Evolutionary conservation across 1,139 yeast species (phyloP).

Genomic region (Dujonia santamariae): DNA sequence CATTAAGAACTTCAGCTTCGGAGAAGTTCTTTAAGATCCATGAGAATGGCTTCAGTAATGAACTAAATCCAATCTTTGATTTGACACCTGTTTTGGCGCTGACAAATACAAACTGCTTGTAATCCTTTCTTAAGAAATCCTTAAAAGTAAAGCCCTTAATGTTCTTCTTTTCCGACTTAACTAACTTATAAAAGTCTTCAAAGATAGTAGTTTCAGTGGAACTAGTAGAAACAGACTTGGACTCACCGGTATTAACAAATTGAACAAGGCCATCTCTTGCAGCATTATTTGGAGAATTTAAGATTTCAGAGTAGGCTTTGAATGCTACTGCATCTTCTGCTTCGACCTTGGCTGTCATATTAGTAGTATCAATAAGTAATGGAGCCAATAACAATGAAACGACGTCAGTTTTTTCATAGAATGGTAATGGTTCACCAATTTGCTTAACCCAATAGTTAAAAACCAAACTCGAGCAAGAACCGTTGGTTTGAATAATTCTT

Average conservation of each 20-base stretch:
- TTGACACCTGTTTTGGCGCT: conserved; percentile 18
- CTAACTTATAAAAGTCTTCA: conserved; percentile 28
- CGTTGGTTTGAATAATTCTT: conserved; percentile 56
- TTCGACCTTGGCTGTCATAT: conserved; percentile 58
- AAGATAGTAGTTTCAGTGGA: conserved; percentile 6
- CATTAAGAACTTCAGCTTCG: conserved; percentile 32
- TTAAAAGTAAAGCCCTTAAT: conserved; percentile 53
- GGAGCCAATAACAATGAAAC: conserved; percentile 61
- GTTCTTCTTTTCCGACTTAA: conserved; percentile 60
- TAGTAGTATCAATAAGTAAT: conserved; percentile 67
- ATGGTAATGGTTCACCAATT: conserved; percentile 17
- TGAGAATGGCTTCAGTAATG: conserved; percentile 63
- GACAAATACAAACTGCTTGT: conserved; percentile 62
- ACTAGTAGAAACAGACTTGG: not conserved
- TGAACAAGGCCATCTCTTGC: not conserved
- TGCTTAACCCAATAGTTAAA: conserved; percentile 54
- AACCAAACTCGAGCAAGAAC: conserved; percentile 79
- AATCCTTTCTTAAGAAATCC: conserved; percentile 77
- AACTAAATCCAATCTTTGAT: conserved; percentile 64
- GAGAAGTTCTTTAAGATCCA: conserved; percentile 45
- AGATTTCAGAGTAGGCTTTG: conserved; percentile 25
- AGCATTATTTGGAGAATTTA: conserved; percentile 7
- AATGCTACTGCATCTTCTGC: conserved; percentile 49
- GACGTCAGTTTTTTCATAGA: conserved; percentile 28
- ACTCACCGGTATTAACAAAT: not conserved